phyloP scores from a whole-genome alignment of 495 filamentous ascomycete genomes.

The Entonaema liquescens region DNA sequence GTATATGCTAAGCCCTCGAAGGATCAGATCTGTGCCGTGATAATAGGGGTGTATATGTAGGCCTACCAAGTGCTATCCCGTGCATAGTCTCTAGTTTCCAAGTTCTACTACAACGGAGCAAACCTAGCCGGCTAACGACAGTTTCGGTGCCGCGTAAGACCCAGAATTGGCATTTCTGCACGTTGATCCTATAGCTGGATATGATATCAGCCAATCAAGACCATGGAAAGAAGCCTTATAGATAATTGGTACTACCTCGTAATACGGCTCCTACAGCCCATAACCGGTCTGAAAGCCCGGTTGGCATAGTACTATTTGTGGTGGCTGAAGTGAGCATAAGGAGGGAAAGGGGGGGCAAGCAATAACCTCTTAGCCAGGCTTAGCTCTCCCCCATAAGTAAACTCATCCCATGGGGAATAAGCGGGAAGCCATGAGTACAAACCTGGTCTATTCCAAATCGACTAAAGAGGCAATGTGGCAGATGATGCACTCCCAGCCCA shows the following conservation, averaged over 20 bases:
- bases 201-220: neutral
- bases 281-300: neutral
- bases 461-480: constrained; percentile 5
- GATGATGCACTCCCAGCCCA: neutral
- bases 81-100: neutral
- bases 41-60: neutral
- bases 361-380: neutral
- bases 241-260: neutral
- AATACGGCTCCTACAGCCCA: neutral
- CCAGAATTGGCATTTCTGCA: neutral
- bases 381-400: neutral
- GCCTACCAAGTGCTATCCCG: neutral
- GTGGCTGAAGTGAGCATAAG: constrained; percentile 12
- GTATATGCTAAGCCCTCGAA: neutral
- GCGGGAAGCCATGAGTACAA: neutral
- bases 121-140: neutral
- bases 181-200: constrained; percentile 1
- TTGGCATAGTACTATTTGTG: neutral
- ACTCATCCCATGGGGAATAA: neutral
- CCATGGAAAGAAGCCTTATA: neutral
- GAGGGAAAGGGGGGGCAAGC: neutral
- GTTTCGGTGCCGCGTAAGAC: neutral
- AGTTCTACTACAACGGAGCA: neutral
- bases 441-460: neutral
- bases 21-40: neutral